A percentile compares a stretch with the other conserved stretches of the same genome.
Evolutionary conservation across 2,329 filamentous ascomycete genomes (phyloP).

Genomic region (Cryphonectria parasitica): DNA sequence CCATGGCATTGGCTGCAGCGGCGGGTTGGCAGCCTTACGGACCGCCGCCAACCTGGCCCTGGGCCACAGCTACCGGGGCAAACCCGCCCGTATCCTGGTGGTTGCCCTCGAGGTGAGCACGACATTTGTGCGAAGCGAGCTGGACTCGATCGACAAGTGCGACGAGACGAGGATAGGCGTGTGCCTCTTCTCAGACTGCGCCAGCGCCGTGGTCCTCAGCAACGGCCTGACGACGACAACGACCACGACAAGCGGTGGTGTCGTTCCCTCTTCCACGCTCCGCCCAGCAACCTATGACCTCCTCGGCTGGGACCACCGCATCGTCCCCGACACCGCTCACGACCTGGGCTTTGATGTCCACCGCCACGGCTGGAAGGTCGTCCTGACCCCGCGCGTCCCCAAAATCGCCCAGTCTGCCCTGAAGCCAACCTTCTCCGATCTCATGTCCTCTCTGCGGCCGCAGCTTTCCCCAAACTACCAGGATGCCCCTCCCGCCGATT

Average conservation of each 20-base stretch:
- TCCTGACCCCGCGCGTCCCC: slow-evolving; percentile 65
- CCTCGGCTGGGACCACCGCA: slow-evolving; percentile 67
- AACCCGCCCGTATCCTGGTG: slow-evolving; percentile 66
- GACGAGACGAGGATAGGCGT: slow-evolving; percentile 68
- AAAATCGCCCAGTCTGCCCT: slow-evolving; percentile 57
- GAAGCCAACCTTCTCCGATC: slow-evolving; percentile 56
- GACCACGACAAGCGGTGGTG: slow-evolving; percentile 21
- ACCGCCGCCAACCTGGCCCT: slow-evolving; percentile 70
- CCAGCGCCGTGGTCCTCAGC: slow-evolving; percentile 66
- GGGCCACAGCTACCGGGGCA: slow-evolving; percentile 61
- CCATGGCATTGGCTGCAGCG: slow-evolving; percentile 69
- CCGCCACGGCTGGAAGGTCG: slow-evolving; percentile 68
- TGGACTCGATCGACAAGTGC: slow-evolving; percentile 62
- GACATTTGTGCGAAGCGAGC: slow-evolving; percentile 64
- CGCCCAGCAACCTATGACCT: slow-evolving; percentile 55
- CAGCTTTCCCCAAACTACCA: slow-evolving; percentile 45
- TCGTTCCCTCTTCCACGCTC: slow-evolving; percentile 36
- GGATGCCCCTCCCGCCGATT: slow-evolving; percentile 52
- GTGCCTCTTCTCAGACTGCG: slow-evolving; percentile 71
- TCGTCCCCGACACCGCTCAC: slow-evolving; percentile 63
- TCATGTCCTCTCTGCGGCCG: slow-evolving; percentile 48
- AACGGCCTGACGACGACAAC: slow-evolving; percentile 56
- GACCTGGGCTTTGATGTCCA: slow-evolving; percentile 70
- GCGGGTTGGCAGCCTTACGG: slow-evolving; percentile 63
- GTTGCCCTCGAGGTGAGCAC: slow-evolving; percentile 67